A percentile compares a stretch with the other conserved stretches of the same genome.
phyloP scores from a whole-genome alignment of 192 early-diverging fungal species.

The Backusella psychrophila region DNA sequence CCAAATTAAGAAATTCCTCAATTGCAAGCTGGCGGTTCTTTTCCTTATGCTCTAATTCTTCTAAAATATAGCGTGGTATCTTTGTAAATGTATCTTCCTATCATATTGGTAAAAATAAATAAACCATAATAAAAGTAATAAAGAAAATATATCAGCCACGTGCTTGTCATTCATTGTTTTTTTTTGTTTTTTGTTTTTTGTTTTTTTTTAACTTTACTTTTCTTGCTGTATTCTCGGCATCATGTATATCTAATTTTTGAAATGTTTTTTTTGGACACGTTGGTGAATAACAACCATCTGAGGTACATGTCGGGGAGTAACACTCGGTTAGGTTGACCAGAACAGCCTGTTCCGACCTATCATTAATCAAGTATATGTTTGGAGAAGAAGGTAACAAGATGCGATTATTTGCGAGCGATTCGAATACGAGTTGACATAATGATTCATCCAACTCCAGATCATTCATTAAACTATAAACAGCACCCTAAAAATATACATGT shows the following conservation, averaged over 20 bases:
- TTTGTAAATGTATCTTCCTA: conserved; percentile 7
- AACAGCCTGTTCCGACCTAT: not conserved
- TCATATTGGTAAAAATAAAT: not conserved
- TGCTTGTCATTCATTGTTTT: not conserved
- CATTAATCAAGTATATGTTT: conserved; percentile 1
- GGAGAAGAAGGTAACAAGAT: conserved; percentile 4
- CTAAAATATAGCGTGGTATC: conserved; percentile 9
- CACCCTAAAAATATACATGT: not conserved
- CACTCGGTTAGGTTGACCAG: not conserved
- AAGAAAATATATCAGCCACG: not conserved
- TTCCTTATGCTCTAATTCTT: conserved; percentile 3
- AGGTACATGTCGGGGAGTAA: not conserved
- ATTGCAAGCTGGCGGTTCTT: conserved; percentile 3
- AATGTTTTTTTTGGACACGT: not conserved
- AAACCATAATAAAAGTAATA: not conserved
- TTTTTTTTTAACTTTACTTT: not conserved
- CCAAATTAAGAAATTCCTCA: not conserved
- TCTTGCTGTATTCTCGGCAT: not conserved
- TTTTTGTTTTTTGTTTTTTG: too few species aligned
- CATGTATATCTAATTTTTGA: not conserved
- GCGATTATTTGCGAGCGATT: not conserved
- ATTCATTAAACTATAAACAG: not conserved
- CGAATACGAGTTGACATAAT: not conserved
- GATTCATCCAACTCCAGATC: not conserved
- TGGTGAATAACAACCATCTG: not conserved